Evolutionary conservation across 495 filamentous ascomycete species (phyloP), one percentile per base, ranked within the genome.

Genomic region (Collariella sp.): DNA sequence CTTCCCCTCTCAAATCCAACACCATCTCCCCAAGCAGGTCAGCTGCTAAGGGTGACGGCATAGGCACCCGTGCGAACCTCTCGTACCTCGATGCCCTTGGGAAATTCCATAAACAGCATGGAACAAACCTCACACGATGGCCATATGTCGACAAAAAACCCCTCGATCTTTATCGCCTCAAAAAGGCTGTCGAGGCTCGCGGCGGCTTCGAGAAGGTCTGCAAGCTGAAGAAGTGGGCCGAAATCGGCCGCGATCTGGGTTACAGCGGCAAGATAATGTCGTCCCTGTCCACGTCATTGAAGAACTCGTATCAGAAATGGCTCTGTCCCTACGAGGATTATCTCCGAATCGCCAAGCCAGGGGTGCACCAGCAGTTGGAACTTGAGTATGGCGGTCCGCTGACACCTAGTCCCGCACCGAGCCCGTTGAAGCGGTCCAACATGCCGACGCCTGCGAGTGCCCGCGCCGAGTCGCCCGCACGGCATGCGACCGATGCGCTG

Each of bases 191-290:
- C 13, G 93, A 97, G 67, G 80, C 83, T 36, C 81, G 91, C 40
- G 93, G 93, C 26, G 93, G 93, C 0, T 99, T 99, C 61, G 89
- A 95, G 36, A 83, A 84, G 57, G 93, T 99, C 35, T 97, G 94
- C 76, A 96, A 95, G 71, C 78, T 83, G 46, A 99, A 99, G 70
- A 97, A 96, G 74, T 99, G 93, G 93, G 93, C 93, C 0, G 93
- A 99, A 68, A 96, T 99, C 57, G 93, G 93, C 33, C 85, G 93
- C 65, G 91, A 96, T 68, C 73, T 99, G 18, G 93, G 93, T 49
- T 99, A 99, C 71, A 96, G 93, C 65, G 93, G 93, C 64, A 99
- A 99, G 72, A 99, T 99, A 59, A 99, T 99, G 93, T 97, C 94
- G 0, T 97, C 94, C n/a, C 71, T 99, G 39, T 99, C 93, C 11